Percentiles rank a stretch among this genome's conserved stretches.
Evolutionary conservation across 2,329 filamentous ascomycete species (phyloP).

Genomic region (Clonostachys rhizophaga): DNA sequence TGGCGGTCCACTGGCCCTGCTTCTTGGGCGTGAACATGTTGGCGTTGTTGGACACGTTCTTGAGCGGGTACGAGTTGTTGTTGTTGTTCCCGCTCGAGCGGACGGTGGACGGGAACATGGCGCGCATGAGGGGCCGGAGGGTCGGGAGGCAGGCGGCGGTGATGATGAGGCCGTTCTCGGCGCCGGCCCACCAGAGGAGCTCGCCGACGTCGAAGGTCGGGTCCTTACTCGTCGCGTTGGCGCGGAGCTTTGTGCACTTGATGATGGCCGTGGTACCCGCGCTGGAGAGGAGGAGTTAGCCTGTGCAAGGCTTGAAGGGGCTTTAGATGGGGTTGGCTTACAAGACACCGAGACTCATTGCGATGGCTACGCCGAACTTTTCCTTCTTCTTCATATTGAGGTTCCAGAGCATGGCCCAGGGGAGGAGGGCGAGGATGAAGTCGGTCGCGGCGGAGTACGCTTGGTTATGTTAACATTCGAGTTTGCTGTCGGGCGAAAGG

Average conservation of each 20-base stretch:
- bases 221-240: neutral
- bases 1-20: neutral
- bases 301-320: neutral
- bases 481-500: neutral
- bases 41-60: neutral
- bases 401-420: constrained; percentile 33
- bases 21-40: constrained; percentile 1
- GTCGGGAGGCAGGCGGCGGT: constrained; percentile 8
- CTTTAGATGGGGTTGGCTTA: constrained; percentile 8
- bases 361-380: constrained; percentile 29
- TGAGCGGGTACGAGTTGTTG: neutral
- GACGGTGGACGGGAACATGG: neutral
- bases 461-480: neutral
- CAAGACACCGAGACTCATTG: constrained; percentile 38
- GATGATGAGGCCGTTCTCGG: constrained; percentile 10
- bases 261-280: constrained; percentile 22
- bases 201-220: constrained; percentile 3
- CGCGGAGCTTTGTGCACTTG: constrained; percentile 11
- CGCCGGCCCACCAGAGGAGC: constrained; percentile 11
- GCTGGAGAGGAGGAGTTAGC: constrained; percentile 7
- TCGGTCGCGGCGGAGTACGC: constrained; percentile 28
- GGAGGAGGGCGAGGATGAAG: constrained; percentile 30
- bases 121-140: constrained; percentile 1
- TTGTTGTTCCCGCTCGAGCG: neutral
- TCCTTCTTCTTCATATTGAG: constrained; percentile 31